Conservation (phyloP, 1,284 basidiomycete species). For the Trametes polyzona region DNA sequence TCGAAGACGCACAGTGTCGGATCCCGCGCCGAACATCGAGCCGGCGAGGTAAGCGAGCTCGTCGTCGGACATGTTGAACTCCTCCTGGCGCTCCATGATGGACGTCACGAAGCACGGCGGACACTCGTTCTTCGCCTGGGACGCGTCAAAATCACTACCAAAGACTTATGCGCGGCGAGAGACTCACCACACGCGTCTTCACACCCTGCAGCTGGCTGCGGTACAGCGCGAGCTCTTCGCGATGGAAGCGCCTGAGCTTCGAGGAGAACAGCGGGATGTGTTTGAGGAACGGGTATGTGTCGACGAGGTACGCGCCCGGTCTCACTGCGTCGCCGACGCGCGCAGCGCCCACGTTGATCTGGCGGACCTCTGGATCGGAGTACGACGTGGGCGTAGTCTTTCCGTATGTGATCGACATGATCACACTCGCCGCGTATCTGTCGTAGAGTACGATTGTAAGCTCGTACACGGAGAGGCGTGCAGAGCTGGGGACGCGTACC, state of each 20-base stretch:
- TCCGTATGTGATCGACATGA: constrained; percentile 70
- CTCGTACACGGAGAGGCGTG: background rate
- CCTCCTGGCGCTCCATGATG: constrained; percentile 53
- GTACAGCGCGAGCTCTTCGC: constrained; percentile 62
- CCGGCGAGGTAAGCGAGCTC: constrained; percentile 66
- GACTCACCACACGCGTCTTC: constrained; percentile 46
- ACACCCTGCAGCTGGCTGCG: constrained; percentile 51
- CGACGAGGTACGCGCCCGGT: constrained; percentile 61
- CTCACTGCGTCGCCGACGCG: constrained; percentile 54
- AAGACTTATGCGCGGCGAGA: background rate
- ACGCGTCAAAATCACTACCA: background rate
- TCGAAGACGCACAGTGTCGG: constrained; percentile 50
- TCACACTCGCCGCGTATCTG: constrained; percentile 67
- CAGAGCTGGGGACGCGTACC: background rate
- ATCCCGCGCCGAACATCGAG: constrained; percentile 66
- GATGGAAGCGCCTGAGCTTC: constrained; percentile 53
- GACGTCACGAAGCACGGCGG: constrained; percentile 58
- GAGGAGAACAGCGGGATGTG: constrained; percentile 61
- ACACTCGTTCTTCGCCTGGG: constrained; percentile 41
- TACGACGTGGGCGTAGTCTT: constrained; percentile 52
- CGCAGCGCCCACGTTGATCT: constrained; percentile 51
- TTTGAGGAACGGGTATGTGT: constrained; percentile 57
- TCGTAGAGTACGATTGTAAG: background rate
- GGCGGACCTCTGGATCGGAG: constrained; percentile 58
- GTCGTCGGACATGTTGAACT: constrained; percentile 52